These are phyloP conservation scores for Phytophthora hybrid DNA, from an alignment of 352 stramenopile species.

Conservation along the genomic window DNA sequence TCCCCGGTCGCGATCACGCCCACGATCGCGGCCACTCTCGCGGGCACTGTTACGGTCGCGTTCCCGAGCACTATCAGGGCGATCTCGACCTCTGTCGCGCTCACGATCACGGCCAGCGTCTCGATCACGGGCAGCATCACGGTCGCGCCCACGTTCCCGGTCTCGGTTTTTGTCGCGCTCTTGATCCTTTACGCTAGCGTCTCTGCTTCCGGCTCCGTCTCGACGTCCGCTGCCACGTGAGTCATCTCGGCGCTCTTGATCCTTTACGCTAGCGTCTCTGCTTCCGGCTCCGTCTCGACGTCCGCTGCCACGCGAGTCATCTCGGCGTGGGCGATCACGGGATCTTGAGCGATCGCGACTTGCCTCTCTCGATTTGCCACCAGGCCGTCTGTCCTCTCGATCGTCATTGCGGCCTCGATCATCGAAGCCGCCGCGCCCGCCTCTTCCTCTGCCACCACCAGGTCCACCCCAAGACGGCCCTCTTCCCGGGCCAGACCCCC, in stretches of 20 bases:
- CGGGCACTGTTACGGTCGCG: too few relatives aligned
- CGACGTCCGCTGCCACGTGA: too few relatives aligned
- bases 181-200: too few relatives aligned
- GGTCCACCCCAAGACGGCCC: constrained; percentile 58
- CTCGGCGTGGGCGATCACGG: constrained; percentile 40
- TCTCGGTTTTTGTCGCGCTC: constrained; percentile 6
- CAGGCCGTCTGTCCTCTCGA: constrained; percentile 33
- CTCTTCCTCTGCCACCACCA: constrained; percentile 45
- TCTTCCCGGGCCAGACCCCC: constrained; percentile 49
- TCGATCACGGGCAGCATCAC: constrained; percentile 6
- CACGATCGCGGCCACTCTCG: constrained; percentile 14
- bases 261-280: constrained; percentile 16
- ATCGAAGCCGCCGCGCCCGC: constrained; percentile 50
- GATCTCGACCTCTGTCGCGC: too few relatives aligned
- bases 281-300: constrained; percentile 11
- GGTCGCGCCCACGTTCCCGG: not conserved
- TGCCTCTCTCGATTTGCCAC: constrained; percentile 45
- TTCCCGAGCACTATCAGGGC: constrained; percentile 13
- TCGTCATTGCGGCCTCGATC: constrained; percentile 54
- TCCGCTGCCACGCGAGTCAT: constrained; percentile 13
- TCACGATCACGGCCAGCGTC: not conserved
- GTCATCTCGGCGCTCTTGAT: too few relatives aligned
- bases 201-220: too few relatives aligned
- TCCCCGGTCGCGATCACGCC: too few relatives aligned
- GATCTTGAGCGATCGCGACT: constrained; percentile 73